Base-by-base conservation (phyloP, 495 filamentous ascomycete species). In the Chaetomium cochliodes region DNA sequence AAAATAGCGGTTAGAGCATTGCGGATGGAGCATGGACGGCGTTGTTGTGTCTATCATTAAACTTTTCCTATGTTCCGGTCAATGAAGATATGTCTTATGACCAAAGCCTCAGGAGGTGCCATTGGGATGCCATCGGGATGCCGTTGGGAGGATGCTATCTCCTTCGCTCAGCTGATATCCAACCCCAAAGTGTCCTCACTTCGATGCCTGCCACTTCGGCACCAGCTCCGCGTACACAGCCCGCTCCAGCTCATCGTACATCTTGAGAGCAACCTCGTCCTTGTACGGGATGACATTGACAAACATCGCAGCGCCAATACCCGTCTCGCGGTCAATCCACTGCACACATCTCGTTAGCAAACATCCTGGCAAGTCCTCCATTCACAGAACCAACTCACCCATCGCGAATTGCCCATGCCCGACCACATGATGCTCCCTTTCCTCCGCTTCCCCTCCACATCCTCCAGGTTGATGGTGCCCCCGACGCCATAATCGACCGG, bases 361-460 rank as follows among this genome's bases (percentile, higher is more conserved):
- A n/a, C n/a, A n/a, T n/a, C 22, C 8, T 28, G 20, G 15, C 16
- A 7, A 5, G n/a, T 3, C 26, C 6, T 7, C 18, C 15, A 23
- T 52, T 22, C 22, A 16, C 16, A n/a, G 33, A n/a, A 30, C 22
- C 18, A 16, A 68, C 74, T 69, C 53, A 74, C 74, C 74, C 75
- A 77, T 33, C 71, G 65, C 25, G 62, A 25, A 65, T 72, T 74
- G 23, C 51, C 33, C 58, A 71, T 71, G 44, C 73, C 76, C 9
- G 42, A 41, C 76, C 76, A 78, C 67, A 69, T 72, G 69, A 77
- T 64, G 28, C 74, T 77, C 5, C 76, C 76, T 64, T 70, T 70
- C 65, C 63, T 69, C 52, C 75, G 67, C 71, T 70, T 70, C 0
- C 67, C 70, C 16, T 64, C 58, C n/a, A 72, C 58, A 57, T 77